Evolutionary conservation across 495 filamentous ascomycete species (phyloP), one percentile per base, ranked within the genome.

Genomic region (Massariosphaeria phaeospora): DNA sequence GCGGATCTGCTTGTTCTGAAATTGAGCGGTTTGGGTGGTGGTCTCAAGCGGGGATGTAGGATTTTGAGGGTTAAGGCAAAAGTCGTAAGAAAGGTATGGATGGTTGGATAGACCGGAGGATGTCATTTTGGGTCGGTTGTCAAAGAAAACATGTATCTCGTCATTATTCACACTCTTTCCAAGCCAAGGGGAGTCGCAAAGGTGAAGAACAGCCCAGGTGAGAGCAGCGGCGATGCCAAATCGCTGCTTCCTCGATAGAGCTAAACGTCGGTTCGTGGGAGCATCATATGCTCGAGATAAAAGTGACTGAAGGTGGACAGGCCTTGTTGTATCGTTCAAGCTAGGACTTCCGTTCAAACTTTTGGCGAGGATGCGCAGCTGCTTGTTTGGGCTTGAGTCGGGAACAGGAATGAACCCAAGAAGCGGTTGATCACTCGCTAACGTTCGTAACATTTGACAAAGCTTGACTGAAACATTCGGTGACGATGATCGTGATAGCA

Each of bases 161-260:
- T 57, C 53, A 9, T 23, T 27, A 20, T 57, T 20, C 5, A 48
- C 11, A 18, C 0, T 13, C 1, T 40, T 18, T 8, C 17, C 25
- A 0, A 57, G 33, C 53, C 53, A 57, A n/a, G 53, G 43, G 8
- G 53, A 41, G 35, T 49, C 43, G 21, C 44, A 41, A n/a, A 57
- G 26, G 26, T 48, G 53, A n/a, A 49, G 53, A 7, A 57, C 33
- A 2, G 53, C 53, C 53, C 44, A 57, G 24, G 44, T 30, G 11
- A 49, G 36, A 0, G 53, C 33, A 1, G 53, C 44, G 10, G 53
- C 53, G 27, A 57, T 41, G 11, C 53, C 53, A 36, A 41, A 57
- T 0, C 53, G 44, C 23, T 57, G 43, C 26, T 49, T 57, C 3
- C 43, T 20, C 23, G 15, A 10, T 9, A 57, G 36, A 7, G 18